These are phyloP conservation scores for Heliocybe sulcata DNA, from an alignment of 1,284 basidiomycete genomes.

Conservation along the genomic window DNA sequence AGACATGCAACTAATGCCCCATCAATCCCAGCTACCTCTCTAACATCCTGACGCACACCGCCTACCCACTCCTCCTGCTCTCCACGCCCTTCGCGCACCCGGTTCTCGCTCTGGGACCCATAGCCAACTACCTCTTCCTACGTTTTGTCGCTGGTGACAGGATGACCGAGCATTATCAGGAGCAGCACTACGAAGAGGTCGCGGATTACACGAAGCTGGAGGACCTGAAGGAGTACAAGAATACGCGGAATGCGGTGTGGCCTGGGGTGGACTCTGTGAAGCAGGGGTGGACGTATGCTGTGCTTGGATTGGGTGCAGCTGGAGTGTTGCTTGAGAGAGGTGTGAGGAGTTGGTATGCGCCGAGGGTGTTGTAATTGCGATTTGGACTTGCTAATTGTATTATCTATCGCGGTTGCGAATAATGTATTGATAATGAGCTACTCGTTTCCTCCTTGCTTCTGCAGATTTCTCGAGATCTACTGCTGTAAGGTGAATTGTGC, in stretches of 20 bases:
- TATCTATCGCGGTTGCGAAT: not conserved
- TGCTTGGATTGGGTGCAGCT: not conserved
- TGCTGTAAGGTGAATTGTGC: no score
- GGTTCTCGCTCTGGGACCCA: not conserved
- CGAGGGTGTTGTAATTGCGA: not conserved
- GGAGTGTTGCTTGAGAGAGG: constrained; percentile 1
- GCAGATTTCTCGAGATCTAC: no score
- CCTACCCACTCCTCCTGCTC: not conserved
- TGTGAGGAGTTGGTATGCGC: not conserved
- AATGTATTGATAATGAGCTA: no score
- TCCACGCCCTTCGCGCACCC: constrained; percentile 2
- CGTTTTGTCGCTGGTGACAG: constrained; percentile 1
- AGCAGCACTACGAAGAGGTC: constrained; percentile 1
- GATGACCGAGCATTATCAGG: not conserved
- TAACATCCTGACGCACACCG: constrained; percentile 1
- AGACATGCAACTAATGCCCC: no score
- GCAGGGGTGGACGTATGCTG: not conserved
- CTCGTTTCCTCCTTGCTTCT: no score
- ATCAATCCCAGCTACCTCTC: constrained; percentile 5
- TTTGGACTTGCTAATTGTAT: not conserved
- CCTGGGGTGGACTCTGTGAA: not conserved
- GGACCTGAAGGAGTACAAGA: not conserved
- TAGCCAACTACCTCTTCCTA: constrained; percentile 7
- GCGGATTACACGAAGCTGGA: not conserved
- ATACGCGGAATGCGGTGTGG: constrained; percentile 2